Percentiles rank a stretch among this genome's conserved stretches.
phyloP scores from a whole-genome alignment of 345 rosid species.

The Pugionium dolabratum region DNA sequence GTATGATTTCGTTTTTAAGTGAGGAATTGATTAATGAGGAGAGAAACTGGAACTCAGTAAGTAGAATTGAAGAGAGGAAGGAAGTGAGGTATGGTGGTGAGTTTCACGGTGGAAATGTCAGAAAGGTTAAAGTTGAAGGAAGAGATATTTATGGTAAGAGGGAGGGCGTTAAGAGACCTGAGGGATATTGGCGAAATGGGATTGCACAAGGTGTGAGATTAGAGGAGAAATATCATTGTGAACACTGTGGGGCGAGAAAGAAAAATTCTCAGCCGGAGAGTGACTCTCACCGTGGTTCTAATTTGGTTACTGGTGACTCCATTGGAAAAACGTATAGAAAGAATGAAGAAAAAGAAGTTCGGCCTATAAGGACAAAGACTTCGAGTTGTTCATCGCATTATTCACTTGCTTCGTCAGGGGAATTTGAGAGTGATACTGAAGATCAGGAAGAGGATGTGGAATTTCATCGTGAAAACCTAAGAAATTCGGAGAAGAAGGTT shows the following conservation, averaged over 20 bases:
- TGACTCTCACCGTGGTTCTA: constrained; percentile 39
- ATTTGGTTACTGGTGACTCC: constrained; percentile 41
- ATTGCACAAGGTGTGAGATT: constrained; percentile 10
- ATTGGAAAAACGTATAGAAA: constrained; percentile 37
- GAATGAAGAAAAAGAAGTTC: constrained; percentile 43
- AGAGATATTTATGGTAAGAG: constrained; percentile 22
- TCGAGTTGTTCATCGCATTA: constrained; percentile 78
- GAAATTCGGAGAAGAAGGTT: constrained; percentile 22
- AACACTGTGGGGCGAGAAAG: constrained; percentile 30
- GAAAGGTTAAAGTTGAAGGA: constrained; percentile 29
- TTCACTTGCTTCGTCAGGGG: constrained; percentile 65
- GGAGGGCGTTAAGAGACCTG: constrained; percentile 9
- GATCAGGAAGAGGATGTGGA: constrained; percentile 43
- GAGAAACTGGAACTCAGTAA: constrained; percentile 38
- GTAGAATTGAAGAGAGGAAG: constrained; percentile 51
- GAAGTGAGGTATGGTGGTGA: constrained; percentile 43
- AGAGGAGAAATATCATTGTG: constrained; percentile 34
- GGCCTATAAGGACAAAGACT: constrained; percentile 47
- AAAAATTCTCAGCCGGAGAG: constrained; percentile 25
- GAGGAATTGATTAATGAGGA: constrained; percentile 58
- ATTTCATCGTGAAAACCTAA: constrained; percentile 33
- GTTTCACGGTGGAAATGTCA: constrained; percentile 43
- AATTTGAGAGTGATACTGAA: constrained; percentile 61
- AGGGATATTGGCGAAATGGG: constrained; percentile 15
- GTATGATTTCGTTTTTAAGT: constrained; percentile 72